These are phyloP conservation scores for Talaromyces sp. DNA, from an alignment of 2,329 filamentous ascomycete species.

Conservation along the genomic window DNA sequence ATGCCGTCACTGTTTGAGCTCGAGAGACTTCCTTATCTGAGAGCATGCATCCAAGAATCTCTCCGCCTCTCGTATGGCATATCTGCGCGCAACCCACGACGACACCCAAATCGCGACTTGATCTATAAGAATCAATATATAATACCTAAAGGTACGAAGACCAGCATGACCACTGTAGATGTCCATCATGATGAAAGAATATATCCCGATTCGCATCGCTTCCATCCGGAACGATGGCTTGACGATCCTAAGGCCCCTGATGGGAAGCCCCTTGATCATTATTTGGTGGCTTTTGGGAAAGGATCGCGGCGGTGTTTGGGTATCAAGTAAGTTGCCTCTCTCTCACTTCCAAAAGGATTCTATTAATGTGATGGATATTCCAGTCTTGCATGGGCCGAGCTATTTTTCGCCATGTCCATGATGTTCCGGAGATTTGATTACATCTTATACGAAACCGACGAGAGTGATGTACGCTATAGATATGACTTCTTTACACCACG, in stretches of 20 bases:
- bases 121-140: conserved; percentile 15
- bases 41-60: conserved; percentile 17
- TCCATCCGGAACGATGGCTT: conserved; percentile 21
- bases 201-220: conserved; percentile 19
- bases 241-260: conserved; percentile 17
- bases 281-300: conserved; percentile 20
- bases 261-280: conserved; percentile 18
- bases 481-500: conserved; percentile 17
- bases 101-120: conserved; percentile 12
- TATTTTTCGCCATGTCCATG: conserved; percentile 19
- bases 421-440: conserved; percentile 15
- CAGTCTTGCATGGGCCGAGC: conserved; percentile 37
- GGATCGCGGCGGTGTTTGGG: conserved; percentile 19
- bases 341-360: not conserved
- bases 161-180: conserved; percentile 21
- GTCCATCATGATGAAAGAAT: conserved; percentile 20
- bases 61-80: conserved; percentile 18
- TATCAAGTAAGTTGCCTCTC: conserved; percentile 16
- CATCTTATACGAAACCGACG: conserved; percentile 7
- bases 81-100: conserved; percentile 19
- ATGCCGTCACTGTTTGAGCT: conserved; percentile 21
- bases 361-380: not conserved
- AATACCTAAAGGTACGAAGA: conserved; percentile 19
- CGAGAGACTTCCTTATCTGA: conserved; percentile 26
- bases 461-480: conserved; percentile 12